These are phyloP conservation scores for Stropharia rugosoannulata DNA, from an alignment of 768 basidiomycete species.

Conservation along the genomic window DNA sequence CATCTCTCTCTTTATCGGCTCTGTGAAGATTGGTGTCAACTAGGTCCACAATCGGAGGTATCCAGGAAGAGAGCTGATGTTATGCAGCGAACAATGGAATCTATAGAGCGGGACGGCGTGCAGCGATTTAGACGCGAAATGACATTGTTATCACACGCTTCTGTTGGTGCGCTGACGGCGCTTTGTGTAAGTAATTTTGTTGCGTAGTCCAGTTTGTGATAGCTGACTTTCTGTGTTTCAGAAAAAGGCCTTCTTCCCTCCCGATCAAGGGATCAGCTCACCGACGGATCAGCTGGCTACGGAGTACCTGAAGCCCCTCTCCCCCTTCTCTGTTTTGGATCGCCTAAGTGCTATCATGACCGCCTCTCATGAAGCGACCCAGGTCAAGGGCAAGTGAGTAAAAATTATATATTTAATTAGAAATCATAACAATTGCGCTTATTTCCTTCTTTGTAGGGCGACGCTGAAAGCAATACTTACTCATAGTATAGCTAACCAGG, in stretches of 20 bases:
- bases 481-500: constrained; percentile 51
- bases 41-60: constrained; percentile 73
- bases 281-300: constrained; percentile 56
- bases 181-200: constrained; percentile 66
- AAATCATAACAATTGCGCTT: constrained; percentile 1
- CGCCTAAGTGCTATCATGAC: constrained; percentile 70
- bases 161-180: constrained; percentile 84
- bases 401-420: neutral
- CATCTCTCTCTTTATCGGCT: constrained; percentile 79
- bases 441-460: constrained; percentile 48
- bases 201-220: neutral
- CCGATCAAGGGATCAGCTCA: constrained; percentile 56
- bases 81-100: constrained; percentile 68
- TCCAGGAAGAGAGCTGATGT: constrained; percentile 65
- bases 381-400: constrained; percentile 65
- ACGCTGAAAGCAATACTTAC: constrained; percentile 69
- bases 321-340: constrained; percentile 53
- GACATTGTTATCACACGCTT: constrained; percentile 70
- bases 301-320: constrained; percentile 55
- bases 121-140: constrained; percentile 74
- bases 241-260: constrained; percentile 78
- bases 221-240: constrained; percentile 26
- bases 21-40: constrained; percentile 93
- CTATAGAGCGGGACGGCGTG: constrained; percentile 48
- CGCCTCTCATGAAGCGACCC: constrained; percentile 49